phyloP scores from a whole-genome alignment of 441 rosid species.

The Syzygium syzygioides region DNA sequence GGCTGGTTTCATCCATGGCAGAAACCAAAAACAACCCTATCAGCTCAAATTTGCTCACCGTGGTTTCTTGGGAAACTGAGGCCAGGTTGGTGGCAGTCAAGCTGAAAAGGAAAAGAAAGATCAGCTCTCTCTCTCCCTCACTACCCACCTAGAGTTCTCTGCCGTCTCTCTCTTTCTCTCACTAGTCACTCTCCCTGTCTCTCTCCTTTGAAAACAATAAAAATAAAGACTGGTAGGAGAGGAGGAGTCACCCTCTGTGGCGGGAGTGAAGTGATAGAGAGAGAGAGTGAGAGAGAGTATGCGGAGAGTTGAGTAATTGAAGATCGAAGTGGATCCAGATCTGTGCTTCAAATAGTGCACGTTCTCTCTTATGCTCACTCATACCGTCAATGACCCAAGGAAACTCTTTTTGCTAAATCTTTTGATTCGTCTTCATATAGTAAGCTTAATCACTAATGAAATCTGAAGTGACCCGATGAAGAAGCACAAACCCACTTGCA shows the following conservation, averaged over 20 bases:
- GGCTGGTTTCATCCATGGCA: not conserved
- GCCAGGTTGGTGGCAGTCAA: conserved; percentile 13
- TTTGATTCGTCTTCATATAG: not conserved
- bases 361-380: conserved; percentile 13
- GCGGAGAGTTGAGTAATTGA: not conserved
- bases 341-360: conserved; percentile 29
- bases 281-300: not conserved
- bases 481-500: not conserved
- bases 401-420: not conserved
- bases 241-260: not conserved
- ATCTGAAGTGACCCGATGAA: not conserved
- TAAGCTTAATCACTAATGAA: not conserved
- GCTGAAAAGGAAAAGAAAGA: conserved; percentile 17
- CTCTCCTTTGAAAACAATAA: not conserved
- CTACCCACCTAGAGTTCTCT: not conserved
- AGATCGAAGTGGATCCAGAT: conserved; percentile 20
- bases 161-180: not conserved
- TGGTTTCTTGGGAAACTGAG: not conserved
- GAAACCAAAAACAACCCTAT: not conserved
- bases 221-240: not conserved
- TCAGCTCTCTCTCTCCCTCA: not conserved
- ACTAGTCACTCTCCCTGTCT: not conserved
- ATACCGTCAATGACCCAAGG: not conserved
- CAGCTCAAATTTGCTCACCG: not conserved
- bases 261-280: not conserved